Evolutionary conservation across 345 rosid genomes (phyloP).

Genomic region (Syzygium grande): DNA sequence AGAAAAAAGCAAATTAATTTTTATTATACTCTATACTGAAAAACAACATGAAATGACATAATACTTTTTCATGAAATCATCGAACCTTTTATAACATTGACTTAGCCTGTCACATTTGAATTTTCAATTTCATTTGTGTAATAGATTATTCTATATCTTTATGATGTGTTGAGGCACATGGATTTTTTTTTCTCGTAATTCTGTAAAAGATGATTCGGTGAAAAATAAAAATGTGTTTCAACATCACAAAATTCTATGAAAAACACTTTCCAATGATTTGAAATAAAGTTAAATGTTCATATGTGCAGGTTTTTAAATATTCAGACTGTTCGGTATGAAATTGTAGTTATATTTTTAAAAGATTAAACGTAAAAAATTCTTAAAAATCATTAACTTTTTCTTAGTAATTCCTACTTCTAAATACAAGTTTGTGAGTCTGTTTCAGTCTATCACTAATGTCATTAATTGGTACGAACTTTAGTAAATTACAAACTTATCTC

Average conservation of each 20-base stretch:
- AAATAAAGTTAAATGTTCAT: neutral
- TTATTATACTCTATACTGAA: neutral
- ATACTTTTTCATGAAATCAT: neutral
- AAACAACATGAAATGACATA: neutral
- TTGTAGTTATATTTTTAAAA: too few species aligned
- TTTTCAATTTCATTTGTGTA: neutral
- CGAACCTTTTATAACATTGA: neutral
- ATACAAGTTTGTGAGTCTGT: neutral
- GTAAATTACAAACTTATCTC: too few species aligned
- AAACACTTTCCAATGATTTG: neutral
- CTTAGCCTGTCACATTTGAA: neutral
- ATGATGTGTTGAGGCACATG: neutral
- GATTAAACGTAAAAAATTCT: too few species aligned
- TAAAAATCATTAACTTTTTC: too few species aligned
- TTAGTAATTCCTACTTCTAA: neutral
- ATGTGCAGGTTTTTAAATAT: neutral
- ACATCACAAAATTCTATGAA: neutral
- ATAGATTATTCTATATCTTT: neutral
- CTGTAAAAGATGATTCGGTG: too few species aligned
- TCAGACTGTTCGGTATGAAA: fast-evolving
- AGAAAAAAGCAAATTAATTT: too few species aligned
- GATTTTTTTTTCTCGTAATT: neutral
- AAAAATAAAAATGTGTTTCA: too few species aligned
- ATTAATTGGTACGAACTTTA: too few species aligned
- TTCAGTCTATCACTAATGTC: neutral